Evolutionary conservation across 2,329 filamentous ascomycete genomes (phyloP), one percentile per base, ranked within the genome.

Genomic region (Teratosphaeria nubilosa): DNA sequence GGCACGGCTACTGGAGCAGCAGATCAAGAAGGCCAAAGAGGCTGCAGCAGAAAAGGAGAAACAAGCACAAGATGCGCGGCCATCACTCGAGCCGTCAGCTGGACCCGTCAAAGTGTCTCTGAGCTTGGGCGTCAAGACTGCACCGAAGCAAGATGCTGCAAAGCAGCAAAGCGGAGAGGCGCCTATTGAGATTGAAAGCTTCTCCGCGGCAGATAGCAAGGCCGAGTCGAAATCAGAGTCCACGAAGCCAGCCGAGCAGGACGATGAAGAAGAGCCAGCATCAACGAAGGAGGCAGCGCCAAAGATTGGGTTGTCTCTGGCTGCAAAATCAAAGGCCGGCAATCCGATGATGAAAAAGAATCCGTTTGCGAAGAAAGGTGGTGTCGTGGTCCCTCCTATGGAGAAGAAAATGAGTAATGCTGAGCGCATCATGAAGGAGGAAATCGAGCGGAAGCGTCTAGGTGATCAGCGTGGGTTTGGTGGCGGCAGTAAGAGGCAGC

Each of bases 341-440:
- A 92, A 92, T 63, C 88, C 94, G 0, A 94, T 95, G 63, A 76
- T 74, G 27, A 85, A 82, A 70, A 91, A 90, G 76, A 92, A 91
- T 63, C 84, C 86, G 0, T 75, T 90, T 1, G 80, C 82, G 1
- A 76, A 80, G 2, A 90, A 90, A 73, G 27, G 27, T 4, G 51
- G 27, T n/a, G 80, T 78, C 11, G 74, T 82, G 3, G 69, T 72
- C 22, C 70, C 73, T 57, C 83, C 84, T 61, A 81, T 81, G 57
- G 85, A 84, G 1, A 90, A 88, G 78, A 94, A 88, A 68, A 92
- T 95, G 82, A 92, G 88, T 67, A 90, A 95, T 69, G 87, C 86
- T 2, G 90, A 92, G 74, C 82, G 87, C 56, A 95, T 94, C 67
- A 96, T 95, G 91, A 89, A 87, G 72, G 86, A 74, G 59, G 72